Evolutionary conservation across 1,284 basidiomycete species (phyloP).

Genomic region (Cryptococcus maquisensis): DNA sequence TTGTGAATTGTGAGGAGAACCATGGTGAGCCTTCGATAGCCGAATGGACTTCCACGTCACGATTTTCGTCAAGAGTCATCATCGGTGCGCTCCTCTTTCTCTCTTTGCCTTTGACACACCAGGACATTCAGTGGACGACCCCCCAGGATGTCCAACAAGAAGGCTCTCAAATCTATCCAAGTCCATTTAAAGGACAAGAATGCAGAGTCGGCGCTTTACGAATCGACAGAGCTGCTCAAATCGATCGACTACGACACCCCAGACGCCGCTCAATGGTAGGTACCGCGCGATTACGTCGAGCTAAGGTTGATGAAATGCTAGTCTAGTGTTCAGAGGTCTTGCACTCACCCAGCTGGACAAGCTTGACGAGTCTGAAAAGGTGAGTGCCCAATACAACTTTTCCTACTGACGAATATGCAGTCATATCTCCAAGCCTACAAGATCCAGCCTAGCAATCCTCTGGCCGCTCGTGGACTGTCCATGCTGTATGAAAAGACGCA

Average conservation of each 20-base stretch:
- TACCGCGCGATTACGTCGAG: neutral
- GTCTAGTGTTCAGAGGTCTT: conserved; percentile 76
- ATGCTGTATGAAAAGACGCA: conserved; percentile 65
- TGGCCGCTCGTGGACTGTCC: conserved; percentile 69
- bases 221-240: conserved; percentile 51
- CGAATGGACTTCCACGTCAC: too few species aligned
- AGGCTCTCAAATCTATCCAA: conserved; percentile 68
- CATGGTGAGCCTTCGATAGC: too few species aligned
- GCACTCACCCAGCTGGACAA: conserved; percentile 69
- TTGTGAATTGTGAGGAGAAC: too few species aligned
- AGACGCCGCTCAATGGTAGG: conserved; percentile 64
- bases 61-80: too few species aligned
- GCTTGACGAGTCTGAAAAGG: conserved; percentile 72
- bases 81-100: too few species aligned
- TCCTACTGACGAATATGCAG: conserved; percentile 48
- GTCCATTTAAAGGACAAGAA: conserved; percentile 72
- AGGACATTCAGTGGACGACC: too few species aligned
- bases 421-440: conserved; percentile 68
- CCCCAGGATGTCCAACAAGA: conserved; percentile 24
- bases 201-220: conserved; percentile 55
- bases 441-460: conserved; percentile 59
- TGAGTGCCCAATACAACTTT: conserved; percentile 47
- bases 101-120: too few species aligned
- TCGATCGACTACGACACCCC: conserved; percentile 58
- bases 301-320: conserved; percentile 38